Evolutionary conservation across 2,329 filamentous ascomycete genomes (phyloP).

Genomic region (Periconia digitata): DNA sequence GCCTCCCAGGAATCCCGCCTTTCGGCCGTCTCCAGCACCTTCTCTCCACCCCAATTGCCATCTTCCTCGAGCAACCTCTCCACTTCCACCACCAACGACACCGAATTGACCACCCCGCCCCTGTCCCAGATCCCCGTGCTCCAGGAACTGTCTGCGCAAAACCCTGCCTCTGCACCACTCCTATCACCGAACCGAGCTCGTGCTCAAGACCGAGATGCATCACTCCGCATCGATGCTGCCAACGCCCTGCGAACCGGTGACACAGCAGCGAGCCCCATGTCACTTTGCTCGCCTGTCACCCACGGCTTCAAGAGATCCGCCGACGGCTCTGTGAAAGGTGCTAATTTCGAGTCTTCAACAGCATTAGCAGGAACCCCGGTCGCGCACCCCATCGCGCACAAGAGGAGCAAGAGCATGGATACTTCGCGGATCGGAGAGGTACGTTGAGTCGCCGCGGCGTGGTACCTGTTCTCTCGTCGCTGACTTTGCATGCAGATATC

Average conservation of each 20-base stretch:
- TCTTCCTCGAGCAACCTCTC: slow-evolving; percentile 39
- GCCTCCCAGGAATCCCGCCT: slow-evolving; percentile 38
- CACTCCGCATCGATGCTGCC: slow-evolving; percentile 26
- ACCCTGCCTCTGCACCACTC: slow-evolving; percentile 9
- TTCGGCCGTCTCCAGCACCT: slow-evolving; percentile 37
- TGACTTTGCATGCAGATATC: slow-evolving; percentile 60
- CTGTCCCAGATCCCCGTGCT: slow-evolving; percentile 24
- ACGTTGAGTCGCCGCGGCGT: slow-evolving; percentile 35
- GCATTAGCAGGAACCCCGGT: slow-evolving; percentile 13
- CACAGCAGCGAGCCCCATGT: slow-evolving; percentile 45
- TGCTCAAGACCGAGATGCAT: slow-evolving; percentile 30
- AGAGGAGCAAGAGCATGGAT: slow-evolving; percentile 71
- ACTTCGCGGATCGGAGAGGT: slow-evolving; percentile 76
- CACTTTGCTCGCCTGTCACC: slow-evolving; percentile 41
- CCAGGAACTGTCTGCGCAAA: slow-evolving; percentile 49
- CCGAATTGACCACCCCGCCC: slow-evolving; percentile 30
- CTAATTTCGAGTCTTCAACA: slow-evolving; percentile 19
- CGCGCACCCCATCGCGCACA: slow-evolving; percentile 55
- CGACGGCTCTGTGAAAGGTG: slow-evolving; percentile 66
- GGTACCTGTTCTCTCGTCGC: slow-evolving; percentile 15
- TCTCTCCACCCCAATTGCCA: slow-evolving; percentile 33
- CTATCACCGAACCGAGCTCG: slow-evolving; percentile 55
- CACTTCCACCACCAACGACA: slow-evolving; percentile 29
- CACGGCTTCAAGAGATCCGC: slow-evolving; percentile 73
- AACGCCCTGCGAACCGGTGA: slow-evolving; percentile 30